phyloP scores from a whole-genome alignment of 768 basidiomycete species.

The Pulveroboletus sp. region DNA sequence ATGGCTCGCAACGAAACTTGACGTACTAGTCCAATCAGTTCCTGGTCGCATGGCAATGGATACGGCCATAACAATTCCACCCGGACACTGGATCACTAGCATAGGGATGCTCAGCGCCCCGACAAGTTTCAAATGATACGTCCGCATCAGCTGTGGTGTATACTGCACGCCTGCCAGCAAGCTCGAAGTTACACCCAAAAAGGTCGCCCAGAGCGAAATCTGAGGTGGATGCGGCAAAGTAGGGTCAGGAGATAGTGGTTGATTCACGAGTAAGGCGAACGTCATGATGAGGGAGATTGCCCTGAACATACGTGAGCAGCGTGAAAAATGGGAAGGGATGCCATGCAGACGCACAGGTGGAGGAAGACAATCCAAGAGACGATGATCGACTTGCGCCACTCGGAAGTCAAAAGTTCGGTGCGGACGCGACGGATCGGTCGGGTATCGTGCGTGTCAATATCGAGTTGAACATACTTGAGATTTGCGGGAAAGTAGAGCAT shows the following conservation, averaged over 20 bases:
- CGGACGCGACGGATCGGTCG: conserved; percentile 42
- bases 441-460: conserved; percentile 40
- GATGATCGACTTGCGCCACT: conserved; percentile 76
- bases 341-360: conserved; percentile 63
- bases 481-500: conserved; percentile 88
- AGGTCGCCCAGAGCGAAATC: conserved; percentile 68
- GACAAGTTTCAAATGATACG: conserved; percentile 74
- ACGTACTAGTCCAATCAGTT: conserved; percentile 80
- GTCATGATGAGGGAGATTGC: conserved; percentile 57
- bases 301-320: conserved; percentile 5
- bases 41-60: conserved; percentile 77
- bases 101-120: conserved; percentile 92
- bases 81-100: conserved; percentile 94
- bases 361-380: conserved; percentile 66
- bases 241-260: conserved; percentile 35
- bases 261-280: conserved; percentile 52
- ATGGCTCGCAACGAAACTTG: neutral
- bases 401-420: conserved; percentile 50
- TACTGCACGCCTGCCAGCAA: conserved; percentile 82
- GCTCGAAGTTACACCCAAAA: conserved; percentile 81
- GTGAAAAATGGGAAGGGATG: neutral
- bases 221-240: conserved; percentile 35
- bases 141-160: conserved; percentile 78
- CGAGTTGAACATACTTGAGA: conserved; percentile 61
- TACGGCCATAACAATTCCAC: conserved; percentile 80